Conservation (phyloP, 179 eudicot genomes). For the Spergularia azorica region DNA sequence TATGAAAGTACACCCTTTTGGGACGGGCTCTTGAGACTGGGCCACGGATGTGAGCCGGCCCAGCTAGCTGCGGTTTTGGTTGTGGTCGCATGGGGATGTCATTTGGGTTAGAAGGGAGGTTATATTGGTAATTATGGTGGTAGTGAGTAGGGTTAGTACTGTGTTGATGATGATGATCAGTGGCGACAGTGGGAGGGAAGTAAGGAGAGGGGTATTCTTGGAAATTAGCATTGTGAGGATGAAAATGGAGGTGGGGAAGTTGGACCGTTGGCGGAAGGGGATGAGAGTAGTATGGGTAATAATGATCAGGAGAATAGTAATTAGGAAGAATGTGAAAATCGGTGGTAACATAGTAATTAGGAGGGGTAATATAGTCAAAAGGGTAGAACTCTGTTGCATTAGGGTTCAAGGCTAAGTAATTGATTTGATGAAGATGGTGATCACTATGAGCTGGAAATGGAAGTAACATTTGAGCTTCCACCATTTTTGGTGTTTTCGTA, state of each 20-base stretch:
- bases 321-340: too few species aligned
- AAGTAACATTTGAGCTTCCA: neutral
- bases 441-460: neutral
- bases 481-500: neutral
- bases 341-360: neutral
- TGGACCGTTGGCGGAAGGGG: neutral
- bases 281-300: neutral
- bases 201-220: constrained; percentile 11
- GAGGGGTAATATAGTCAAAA: neutral
- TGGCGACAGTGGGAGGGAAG: neutral
- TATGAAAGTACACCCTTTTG: neutral
- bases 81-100: neutral
- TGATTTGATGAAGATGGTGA: neutral
- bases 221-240: neutral
- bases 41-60: neutral
- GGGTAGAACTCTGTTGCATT: constrained; percentile 29
- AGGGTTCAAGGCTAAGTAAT: constrained; percentile 18
- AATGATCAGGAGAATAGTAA: neutral
- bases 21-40: neutral
- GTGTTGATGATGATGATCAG: too few species aligned
- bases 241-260: constrained; percentile 1
- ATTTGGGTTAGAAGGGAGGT: neutral
- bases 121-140: neutral
- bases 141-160: neutral
- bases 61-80: neutral